Conservation (phyloP, 2,329 filamentous ascomycete species). For the Ophiostoma ips region DNA sequence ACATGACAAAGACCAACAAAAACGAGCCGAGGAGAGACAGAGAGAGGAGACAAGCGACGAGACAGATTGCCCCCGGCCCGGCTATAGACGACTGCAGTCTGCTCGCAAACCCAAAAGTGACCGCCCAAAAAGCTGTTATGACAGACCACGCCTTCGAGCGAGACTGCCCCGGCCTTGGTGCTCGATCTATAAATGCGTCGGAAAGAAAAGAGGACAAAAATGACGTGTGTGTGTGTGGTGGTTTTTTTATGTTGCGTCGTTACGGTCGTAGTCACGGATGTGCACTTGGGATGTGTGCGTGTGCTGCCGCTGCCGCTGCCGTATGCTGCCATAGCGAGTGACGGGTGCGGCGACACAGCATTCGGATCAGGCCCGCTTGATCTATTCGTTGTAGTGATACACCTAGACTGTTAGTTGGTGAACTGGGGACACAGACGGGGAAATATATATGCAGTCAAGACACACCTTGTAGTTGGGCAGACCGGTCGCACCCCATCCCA, state of each 20-base stretch:
- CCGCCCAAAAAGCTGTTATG: background rate
- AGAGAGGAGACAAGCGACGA: too few species aligned
- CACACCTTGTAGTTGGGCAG: slow-evolving; percentile 91
- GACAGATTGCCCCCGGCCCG: too few species aligned
- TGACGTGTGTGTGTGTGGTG: too few species aligned
- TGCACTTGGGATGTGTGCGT: background rate
- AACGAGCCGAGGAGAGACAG: too few species aligned
- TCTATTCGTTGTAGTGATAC: slow-evolving; percentile 77
- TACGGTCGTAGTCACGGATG: slow-evolving; percentile 3
- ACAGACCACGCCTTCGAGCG: background rate
- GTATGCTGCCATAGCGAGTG: too few species aligned
- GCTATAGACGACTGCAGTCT: too few species aligned
- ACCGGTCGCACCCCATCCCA: slow-evolving; percentile 79
- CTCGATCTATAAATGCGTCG: background rate
- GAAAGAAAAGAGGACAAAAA: background rate
- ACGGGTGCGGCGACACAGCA: background rate
- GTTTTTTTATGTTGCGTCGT: slow-evolving; percentile 1
- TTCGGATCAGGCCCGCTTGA: background rate
- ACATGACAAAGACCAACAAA: background rate
- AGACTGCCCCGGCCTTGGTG: background rate
- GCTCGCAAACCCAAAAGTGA: too few species aligned
- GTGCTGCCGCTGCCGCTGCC: background rate
- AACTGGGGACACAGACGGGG: too few species aligned
- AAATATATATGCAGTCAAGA: too few species aligned
- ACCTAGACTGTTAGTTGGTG: slow-evolving; percentile 36